A percentile compares a stretch with the other conserved stretches of the same genome.
Conservation (phyloP, 352 stramenopile genomes). For the Phytophthora uliginosa region DNA sequence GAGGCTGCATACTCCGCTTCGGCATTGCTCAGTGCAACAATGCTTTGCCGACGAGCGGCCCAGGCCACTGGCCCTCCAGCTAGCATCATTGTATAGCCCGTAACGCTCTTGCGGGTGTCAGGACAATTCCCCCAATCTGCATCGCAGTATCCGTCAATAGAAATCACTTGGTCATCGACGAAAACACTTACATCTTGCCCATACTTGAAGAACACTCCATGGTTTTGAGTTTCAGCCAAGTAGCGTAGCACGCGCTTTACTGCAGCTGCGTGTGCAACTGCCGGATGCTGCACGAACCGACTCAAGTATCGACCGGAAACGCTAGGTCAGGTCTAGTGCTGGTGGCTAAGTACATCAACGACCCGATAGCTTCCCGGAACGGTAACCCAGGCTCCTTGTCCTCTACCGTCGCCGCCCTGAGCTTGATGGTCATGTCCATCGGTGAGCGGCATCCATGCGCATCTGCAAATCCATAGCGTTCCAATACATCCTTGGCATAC, state of each 20-base stretch:
- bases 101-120: neutral
- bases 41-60: neutral
- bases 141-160: neutral
- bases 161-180: neutral
- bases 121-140: neutral
- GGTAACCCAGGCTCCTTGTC: neutral
- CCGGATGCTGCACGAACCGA: neutral
- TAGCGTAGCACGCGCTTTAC: neutral
- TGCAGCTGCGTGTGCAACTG: neutral
- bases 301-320: neutral
- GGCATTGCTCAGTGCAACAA: neutral
- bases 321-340: neutral
- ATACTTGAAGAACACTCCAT: neutral
- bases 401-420: neutral
- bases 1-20: neutral
- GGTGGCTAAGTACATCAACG: neutral
- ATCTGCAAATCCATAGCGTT: neutral
- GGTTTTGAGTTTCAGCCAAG: neutral
- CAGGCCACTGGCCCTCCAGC: neutral
- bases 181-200: too few relatives aligned
- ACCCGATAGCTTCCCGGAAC: neutral
- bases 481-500: neutral
- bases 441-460: neutral
- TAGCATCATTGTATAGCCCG: neutral
- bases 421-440: neutral